Conservation (phyloP, 2,329 filamentous ascomycete species). For the Leptodontidium sp. region DNA sequence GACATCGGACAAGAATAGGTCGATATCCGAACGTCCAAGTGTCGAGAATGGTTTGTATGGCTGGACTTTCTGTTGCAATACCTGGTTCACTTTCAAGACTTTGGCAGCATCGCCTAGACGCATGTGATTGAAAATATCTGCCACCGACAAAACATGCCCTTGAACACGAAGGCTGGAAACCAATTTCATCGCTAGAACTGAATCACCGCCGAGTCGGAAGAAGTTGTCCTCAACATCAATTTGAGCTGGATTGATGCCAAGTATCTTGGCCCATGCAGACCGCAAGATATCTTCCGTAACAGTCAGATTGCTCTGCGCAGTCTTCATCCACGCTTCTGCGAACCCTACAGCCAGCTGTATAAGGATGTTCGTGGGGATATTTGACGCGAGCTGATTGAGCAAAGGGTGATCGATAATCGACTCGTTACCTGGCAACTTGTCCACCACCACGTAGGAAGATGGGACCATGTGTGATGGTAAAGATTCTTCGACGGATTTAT, state of each 20-base stretch:
- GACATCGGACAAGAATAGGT: slow-evolving; percentile 47
- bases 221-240: slow-evolving; percentile 51
- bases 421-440: slow-evolving; percentile 46
- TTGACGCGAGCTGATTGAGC: slow-evolving; percentile 13
- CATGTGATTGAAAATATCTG: slow-evolving; percentile 52
- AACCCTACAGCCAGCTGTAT: slow-evolving; percentile 34
- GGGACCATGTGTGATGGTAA: slow-evolving; percentile 59
- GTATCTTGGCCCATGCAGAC: slow-evolving; percentile 45
- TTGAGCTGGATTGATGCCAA: slow-evolving; percentile 40
- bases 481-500: slow-evolving; percentile 52
- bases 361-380: not conserved
- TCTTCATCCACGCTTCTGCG: slow-evolving; percentile 48
- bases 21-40: slow-evolving; percentile 45
- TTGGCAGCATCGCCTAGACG: slow-evolving; percentile 40
- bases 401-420: slow-evolving; percentile 13
- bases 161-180: slow-evolving; percentile 49
- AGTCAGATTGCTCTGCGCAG: slow-evolving; percentile 46
- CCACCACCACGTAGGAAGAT: slow-evolving; percentile 52
- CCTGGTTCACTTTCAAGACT: slow-evolving; percentile 45
- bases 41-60: slow-evolving; percentile 49
- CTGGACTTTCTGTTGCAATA: slow-evolving; percentile 32
- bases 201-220: slow-evolving; percentile 50
- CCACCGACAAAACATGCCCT: slow-evolving; percentile 50
- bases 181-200: slow-evolving; percentile 53
- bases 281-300: slow-evolving; percentile 48